Percentiles rank a stretch among this genome's conserved stretches.
phyloP scores from a whole-genome alignment of 768 basidiomycete genomes.

The Termitomyces sp. region DNA sequence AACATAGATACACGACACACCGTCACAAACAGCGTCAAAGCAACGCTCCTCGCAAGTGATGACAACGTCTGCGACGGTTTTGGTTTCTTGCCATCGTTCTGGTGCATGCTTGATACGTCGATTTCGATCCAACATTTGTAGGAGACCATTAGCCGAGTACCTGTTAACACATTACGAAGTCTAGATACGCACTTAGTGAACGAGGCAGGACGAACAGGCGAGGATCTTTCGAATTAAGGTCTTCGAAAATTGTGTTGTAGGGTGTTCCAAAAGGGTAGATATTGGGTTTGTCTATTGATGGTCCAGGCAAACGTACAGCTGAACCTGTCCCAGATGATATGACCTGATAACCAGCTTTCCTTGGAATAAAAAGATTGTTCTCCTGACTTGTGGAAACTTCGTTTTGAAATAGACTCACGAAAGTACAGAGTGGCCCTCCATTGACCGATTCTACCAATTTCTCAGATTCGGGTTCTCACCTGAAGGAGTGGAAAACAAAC shows the following conservation, averaged over 20 bases:
- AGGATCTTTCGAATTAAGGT: constrained; percentile 77
- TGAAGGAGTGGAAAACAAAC: constrained; percentile 37
- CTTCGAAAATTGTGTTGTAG: constrained; percentile 92
- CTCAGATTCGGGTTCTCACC: constrained; percentile 13
- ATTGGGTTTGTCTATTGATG: constrained; percentile 96
- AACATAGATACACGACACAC: constrained; percentile 37
- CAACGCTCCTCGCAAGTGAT: constrained; percentile 99
- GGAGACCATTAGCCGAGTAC: constrained; percentile 88
- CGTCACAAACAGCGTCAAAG: constrained; percentile 97
- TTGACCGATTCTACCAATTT: constrained; percentile 78
- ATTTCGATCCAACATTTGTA: constrained; percentile 97
- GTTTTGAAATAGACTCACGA: constrained; percentile 50
- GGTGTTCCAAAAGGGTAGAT: constrained; percentile 97
- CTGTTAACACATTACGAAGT: constrained; percentile 32
- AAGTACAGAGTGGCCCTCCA: constrained; percentile 94
- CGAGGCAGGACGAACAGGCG: constrained; percentile 56
- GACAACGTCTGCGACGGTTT: constrained; percentile 87
- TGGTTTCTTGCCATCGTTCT: constrained; percentile 95
- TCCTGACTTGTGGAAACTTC: neutral
- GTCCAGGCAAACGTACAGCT: constrained; percentile 92
- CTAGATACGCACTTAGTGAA: neutral
- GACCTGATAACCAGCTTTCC: constrained; percentile 88
- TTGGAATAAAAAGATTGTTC: constrained; percentile 26
- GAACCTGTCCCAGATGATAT: constrained; percentile 96
- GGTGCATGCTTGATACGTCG: constrained; percentile 87